Evolutionary conservation across 805 yeast species (phyloP).

Genomic region (Candida qinlingensis): DNA sequence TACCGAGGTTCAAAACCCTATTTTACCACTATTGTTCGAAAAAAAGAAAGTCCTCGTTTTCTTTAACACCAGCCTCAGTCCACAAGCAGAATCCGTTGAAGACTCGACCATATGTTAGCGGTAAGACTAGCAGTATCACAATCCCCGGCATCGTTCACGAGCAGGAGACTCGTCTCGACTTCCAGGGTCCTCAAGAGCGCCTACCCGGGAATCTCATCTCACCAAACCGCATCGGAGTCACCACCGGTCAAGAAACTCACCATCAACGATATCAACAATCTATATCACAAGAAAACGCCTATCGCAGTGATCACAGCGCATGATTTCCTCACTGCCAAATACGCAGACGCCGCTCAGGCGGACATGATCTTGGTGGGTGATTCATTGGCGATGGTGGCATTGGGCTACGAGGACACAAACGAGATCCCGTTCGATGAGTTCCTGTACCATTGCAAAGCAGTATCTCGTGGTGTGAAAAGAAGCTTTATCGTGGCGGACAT

Average conservation of each 20-base stretch:
- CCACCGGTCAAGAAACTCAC: constrained; percentile 20
- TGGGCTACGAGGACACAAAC: constrained; percentile 75
- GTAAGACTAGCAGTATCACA: too few species aligned
- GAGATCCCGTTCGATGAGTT: constrained; percentile 77
- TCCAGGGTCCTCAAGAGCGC: background rate
- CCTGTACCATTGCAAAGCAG: constrained; percentile 69
- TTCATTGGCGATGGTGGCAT: constrained; percentile 85
- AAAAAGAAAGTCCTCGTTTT: too few species aligned
- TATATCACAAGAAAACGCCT: constrained; percentile 32
- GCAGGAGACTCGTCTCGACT: background rate
- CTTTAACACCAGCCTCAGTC: too few species aligned
- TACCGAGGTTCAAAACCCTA: background rate
- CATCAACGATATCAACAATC: constrained; percentile 34
- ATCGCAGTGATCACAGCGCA: constrained; percentile 74
- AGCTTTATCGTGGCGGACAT: constrained; percentile 78
- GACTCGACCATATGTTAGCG: background rate
- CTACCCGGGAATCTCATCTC: background rate
- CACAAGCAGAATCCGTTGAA: background rate
- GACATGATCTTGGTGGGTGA: constrained; percentile 85
- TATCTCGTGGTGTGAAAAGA: constrained; percentile 58
- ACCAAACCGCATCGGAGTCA: background rate
- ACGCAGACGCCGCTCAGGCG: constrained; percentile 60
- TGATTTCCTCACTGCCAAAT: constrained; percentile 70
- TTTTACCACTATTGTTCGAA: too few species aligned
- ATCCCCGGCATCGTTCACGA: background rate